Evolutionary conservation across 2,329 filamentous ascomycete genomes (phyloP), one percentile per base, ranked within the genome.

Genomic region (Colletotrichum sp.): DNA sequence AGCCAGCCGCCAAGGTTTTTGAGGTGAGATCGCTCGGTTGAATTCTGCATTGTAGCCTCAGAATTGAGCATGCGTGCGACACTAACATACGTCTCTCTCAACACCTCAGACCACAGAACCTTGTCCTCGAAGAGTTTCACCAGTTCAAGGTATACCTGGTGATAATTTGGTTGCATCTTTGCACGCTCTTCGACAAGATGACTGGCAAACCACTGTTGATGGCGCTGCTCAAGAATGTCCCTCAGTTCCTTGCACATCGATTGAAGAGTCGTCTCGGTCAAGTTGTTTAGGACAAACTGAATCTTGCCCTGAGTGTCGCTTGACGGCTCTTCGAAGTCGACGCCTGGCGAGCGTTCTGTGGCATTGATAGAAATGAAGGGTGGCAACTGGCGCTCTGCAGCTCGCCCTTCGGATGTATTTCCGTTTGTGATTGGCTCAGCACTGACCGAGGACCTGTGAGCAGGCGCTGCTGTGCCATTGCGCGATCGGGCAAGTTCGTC

Each of bases 111-210:
- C 93, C 95, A 98, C 2, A 99, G 87, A 12, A 89, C 85, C 80
- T 91, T 93, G 81, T 97, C 92, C 77, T 94, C 91, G 78, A 98
- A 95, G 38, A 95, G 90, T 70, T 93, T 93, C 74, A 99, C 90
- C 66, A 99, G 90, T 78, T 98, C 94, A 64, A 98, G 90, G 81
- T 99, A 99, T 27, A 99, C 91, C 73, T 94, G 90, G 78, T 99
- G 97, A 80, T 97, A 98, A 82, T 99, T 99, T 8, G 96, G 96
- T 81, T 99, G 96, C 87, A 98, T 93, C 84, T 98, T 98, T 36
- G 96, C 97, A 59, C 97, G 95, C 81, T 98, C 95, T 80, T 98
- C 96, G 4, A 99, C 97, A 12, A 99, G 88, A 80, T 98, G 98
- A 62, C 92, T 93, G 8, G 97, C 97, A 80, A 99, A 99, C 97